Base-by-base conservation (phyloP, 805 yeast species). In the Saturnispora ahearnii region DNA sequence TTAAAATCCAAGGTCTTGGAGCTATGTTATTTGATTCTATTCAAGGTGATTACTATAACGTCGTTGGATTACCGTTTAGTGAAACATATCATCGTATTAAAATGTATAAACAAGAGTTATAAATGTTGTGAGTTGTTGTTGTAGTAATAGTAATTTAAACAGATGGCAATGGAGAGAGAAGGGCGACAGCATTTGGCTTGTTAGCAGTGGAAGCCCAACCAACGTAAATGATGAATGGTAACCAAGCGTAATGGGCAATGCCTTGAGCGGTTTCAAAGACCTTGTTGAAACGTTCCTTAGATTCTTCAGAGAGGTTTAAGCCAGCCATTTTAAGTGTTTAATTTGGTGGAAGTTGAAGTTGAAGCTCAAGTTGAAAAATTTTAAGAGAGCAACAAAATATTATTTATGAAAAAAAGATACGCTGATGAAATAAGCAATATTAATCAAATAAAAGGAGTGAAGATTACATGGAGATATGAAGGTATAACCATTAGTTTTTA, bases 231-330 rank as follows among this genome's bases (percentile, higher is more conserved):
- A 93, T 83, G 65, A 93, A 85, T 51, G 99, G 99, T 61, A 93
- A 83, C 87, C 96, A 93, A 44, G 98, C 97, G 70, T 89, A 93
- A 71, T 95, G 99, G 52, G 91, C 86, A 62, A 84, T 77, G 48
- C 87, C 85, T 65, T 88, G 87, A 56, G 96, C 81, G 60, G 87
- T 74, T 59, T 86, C 95, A 58, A 89, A 72, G 55, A 90, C 72
- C 67, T 83, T 87, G 66, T 82, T 71, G 68, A 93, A 78, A 72
- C 98, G 88, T 73, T 93, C 99, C 78, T 71, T 72, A 30, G 76
- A 69, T 59, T 73, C 77, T 65, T 73, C 76, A 37, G 76, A 71
- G 46, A 73, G 58, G 53, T 71, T 62, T 49, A 71, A 63, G 24
- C 65, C 67, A 5, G 65, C 65, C 75, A 71, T 72, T 24, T 45